These are phyloP conservation scores for Dothistroma septosporum DNA, from an alignment of 2,329 filamentous ascomycete genomes.

Conservation along the genomic window DNA sequence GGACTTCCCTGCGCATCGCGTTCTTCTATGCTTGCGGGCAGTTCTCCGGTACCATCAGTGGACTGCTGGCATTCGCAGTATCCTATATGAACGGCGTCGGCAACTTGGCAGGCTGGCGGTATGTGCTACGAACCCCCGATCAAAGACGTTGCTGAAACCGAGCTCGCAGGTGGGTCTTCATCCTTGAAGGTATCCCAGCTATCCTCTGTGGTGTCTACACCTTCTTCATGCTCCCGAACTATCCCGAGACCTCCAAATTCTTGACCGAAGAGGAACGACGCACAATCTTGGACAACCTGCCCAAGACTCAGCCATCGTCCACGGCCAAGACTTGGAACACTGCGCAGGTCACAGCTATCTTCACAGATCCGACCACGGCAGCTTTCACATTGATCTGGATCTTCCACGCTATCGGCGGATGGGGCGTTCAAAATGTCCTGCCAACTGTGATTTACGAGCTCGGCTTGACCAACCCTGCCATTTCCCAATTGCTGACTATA, in stretches of 20 bases:
- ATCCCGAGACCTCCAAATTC: slow-evolving; percentile 54
- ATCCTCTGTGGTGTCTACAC: slow-evolving; percentile 42
- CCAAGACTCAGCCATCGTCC: slow-evolving; percentile 20
- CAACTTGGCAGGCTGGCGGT: slow-evolving; percentile 25
- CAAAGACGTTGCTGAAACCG: not conserved
- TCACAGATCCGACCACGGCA: slow-evolving; percentile 20
- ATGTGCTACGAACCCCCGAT: slow-evolving; percentile 10
- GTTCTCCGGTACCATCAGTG: slow-evolving; percentile 37
- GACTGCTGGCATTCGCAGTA: slow-evolving; percentile 44
- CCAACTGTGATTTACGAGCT: slow-evolving; percentile 43
- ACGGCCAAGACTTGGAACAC: slow-evolving; percentile 23
- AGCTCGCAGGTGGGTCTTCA: slow-evolving; percentile 18
- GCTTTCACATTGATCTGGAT: slow-evolving; percentile 26
- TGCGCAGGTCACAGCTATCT: slow-evolving; percentile 16
- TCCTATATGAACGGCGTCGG: slow-evolving; percentile 43
- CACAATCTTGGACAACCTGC: slow-evolving; percentile 17
- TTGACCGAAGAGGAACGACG: slow-evolving; percentile 42
- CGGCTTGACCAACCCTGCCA: slow-evolving; percentile 39
- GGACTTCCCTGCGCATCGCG: slow-evolving; percentile 34
- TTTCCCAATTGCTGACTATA: slow-evolving; percentile 43
- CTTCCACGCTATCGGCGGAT: slow-evolving; percentile 31
- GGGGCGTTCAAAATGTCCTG: slow-evolving; percentile 38
- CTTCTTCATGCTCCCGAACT: slow-evolving; percentile 52
- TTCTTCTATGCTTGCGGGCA: slow-evolving; percentile 36
- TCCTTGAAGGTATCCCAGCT: slow-evolving; percentile 21